phyloP scores from a whole-genome alignment of 495 filamentous ascomycete genomes.

The Neurospora sp. region DNA sequence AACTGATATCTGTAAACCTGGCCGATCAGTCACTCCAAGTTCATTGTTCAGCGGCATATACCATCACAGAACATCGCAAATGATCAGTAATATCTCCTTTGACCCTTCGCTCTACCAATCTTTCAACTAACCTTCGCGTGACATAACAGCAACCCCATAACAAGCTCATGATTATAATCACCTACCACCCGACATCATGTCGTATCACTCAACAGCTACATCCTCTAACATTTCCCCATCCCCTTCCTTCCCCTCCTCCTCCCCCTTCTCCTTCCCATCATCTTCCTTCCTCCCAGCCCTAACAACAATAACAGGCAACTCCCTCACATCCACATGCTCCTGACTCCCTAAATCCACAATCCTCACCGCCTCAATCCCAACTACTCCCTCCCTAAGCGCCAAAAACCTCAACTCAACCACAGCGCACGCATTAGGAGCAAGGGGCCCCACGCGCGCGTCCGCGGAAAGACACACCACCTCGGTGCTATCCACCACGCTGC shows the following conservation, averaged over 20 bases:
- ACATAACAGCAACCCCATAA: not conserved
- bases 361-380: constrained; percentile 69
- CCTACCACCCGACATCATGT: not conserved
- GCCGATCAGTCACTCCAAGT: not conserved
- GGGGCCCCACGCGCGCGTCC: constrained; percentile 73
- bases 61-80: not conserved
- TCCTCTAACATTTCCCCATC: not conserved
- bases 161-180: not conserved
- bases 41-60: not conserved
- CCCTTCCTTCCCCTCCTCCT: constrained; percentile 8
- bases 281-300: constrained; percentile 1
- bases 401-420: constrained; percentile 72
- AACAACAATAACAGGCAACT: constrained; percentile 66
- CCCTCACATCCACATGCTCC: constrained; percentile 71
- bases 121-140: not conserved
- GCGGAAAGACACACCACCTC: constrained; percentile 75
- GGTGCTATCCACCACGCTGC: constrained; percentile 55
- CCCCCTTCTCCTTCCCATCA: constrained; percentile 10
- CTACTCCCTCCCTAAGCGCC: constrained; percentile 61
- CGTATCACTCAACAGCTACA: not conserved
- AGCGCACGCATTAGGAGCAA: constrained; percentile 67
- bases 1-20: not conserved
- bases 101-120: not conserved
- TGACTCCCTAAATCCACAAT: constrained; percentile 74
- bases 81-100: not conserved